Percentiles rank a stretch among this genome's conserved stretches.
These are phyloP conservation scores for Xylaria sp. DNA, from an alignment of 2,329 filamentous ascomycete genomes.

Conservation along the genomic window DNA sequence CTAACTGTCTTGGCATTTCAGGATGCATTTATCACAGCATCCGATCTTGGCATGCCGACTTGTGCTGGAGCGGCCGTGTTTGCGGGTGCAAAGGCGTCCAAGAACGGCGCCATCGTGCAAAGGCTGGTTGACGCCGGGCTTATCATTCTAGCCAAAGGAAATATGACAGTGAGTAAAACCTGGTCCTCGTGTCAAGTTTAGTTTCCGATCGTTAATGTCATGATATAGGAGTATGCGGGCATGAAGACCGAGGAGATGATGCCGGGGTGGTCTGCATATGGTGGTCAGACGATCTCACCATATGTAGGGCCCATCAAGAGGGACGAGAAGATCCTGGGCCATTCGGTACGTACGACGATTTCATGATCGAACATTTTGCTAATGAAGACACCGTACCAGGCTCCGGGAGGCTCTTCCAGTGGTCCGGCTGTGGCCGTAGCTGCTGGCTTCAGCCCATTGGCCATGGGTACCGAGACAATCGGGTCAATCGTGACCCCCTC, in stretches of 20 bases:
- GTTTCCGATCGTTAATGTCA: background rate
- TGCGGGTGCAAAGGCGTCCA: too few relatives aligned
- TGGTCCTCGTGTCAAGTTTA: background rate
- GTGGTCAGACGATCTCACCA: background rate
- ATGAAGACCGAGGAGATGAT: background rate
- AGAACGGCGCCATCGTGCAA: too few relatives aligned
- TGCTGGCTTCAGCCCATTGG: background rate
- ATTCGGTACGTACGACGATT: background rate
- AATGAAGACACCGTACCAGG: background rate
- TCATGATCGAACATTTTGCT: background rate
- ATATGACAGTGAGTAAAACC: background rate
- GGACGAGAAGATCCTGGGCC: background rate
- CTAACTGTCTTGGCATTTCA: too few relatives aligned
- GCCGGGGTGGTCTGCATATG: background rate
- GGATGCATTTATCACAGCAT: too few relatives aligned
- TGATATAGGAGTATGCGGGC: background rate
- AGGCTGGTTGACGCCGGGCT: too few relatives aligned
- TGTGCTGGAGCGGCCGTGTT: too few relatives aligned
- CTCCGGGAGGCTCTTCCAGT: background rate
- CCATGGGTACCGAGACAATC: background rate
- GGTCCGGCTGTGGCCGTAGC: background rate
- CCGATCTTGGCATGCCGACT: too few relatives aligned
- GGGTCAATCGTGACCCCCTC: background rate
- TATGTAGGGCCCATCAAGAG: background rate
- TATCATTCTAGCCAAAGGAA: background rate